These are phyloP conservation scores for Fusarium nodosum DNA, from an alignment of 2,329 filamentous ascomycete genomes.

Conservation along the genomic window DNA sequence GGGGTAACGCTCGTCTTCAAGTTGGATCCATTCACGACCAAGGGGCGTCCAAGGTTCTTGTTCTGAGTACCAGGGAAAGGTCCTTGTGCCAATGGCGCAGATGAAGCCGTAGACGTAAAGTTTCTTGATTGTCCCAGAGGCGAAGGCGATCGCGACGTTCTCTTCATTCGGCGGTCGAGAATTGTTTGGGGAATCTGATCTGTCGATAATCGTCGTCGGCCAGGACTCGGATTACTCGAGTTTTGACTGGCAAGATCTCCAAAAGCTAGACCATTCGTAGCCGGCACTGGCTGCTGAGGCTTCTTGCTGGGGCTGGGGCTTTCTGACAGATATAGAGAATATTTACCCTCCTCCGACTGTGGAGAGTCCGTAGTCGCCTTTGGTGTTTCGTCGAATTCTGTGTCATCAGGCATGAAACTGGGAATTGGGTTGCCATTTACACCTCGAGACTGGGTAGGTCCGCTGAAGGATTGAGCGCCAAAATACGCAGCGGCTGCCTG, in stretches of 20 bases:
- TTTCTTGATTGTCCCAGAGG: slow-evolving; percentile 65
- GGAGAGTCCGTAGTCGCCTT: slow-evolving; percentile 61
- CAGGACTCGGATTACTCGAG: slow-evolving; percentile 52
- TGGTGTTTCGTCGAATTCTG: slow-evolving; percentile 62
- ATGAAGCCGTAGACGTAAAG: slow-evolving; percentile 58
- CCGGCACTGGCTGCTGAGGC: slow-evolving; percentile 46
- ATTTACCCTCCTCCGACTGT: slow-evolving; percentile 61
- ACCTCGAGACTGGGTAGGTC: slow-evolving; percentile 56
- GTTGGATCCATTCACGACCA: slow-evolving; percentile 67
- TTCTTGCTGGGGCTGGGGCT: slow-evolving; percentile 49
- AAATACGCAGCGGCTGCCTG: slow-evolving; percentile 46
- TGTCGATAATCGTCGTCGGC: slow-evolving; percentile 64
- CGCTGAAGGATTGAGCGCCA: slow-evolving; percentile 55
- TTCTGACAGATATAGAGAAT: slow-evolving; percentile 48
- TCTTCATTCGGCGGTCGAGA: slow-evolving; percentile 66
- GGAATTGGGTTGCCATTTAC: slow-evolving; percentile 66
- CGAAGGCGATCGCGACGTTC: slow-evolving; percentile 69
- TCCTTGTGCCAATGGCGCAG: slow-evolving; percentile 56
- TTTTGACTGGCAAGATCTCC: slow-evolving; percentile 61
- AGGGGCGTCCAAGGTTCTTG: slow-evolving; percentile 58
- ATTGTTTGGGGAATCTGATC: slow-evolving; percentile 68
- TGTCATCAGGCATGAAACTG: slow-evolving; percentile 69
- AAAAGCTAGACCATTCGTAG: slow-evolving; percentile 60
- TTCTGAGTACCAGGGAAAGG: slow-evolving; percentile 56
- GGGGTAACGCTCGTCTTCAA: slow-evolving; percentile 54